A percentile compares a stretch with the other conserved stretches of the same genome.
These are phyloP conservation scores for Venustampulla echinocandica DNA, from an alignment of 495 filamentous ascomycete species.

Conservation along the genomic window DNA sequence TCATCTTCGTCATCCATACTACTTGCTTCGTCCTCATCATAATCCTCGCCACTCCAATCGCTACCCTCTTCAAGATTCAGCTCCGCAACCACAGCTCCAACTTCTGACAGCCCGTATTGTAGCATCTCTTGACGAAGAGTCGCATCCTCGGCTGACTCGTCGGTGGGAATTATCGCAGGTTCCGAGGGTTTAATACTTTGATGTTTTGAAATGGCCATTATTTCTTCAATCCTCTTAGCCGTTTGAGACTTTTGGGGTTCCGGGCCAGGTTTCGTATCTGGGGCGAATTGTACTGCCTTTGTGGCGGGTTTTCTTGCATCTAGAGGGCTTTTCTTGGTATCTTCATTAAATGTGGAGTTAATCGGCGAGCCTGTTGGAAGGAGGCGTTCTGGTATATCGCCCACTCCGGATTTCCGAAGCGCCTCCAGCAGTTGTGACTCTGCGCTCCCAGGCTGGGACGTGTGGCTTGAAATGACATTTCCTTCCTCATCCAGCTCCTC, in stretches of 20 bases:
- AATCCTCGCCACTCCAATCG: conserved; percentile 41
- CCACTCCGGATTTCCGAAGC: conserved; percentile 61
- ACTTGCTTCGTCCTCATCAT: conserved; percentile 45
- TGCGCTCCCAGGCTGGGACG: conserved; percentile 51
- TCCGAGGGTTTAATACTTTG: conserved; percentile 30
- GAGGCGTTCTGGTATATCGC: conserved; percentile 1
- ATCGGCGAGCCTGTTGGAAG: not conserved
- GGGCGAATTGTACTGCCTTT: conserved; percentile 29
- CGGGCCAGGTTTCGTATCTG: conserved; percentile 44
- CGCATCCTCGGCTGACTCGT: conserved; percentile 74
- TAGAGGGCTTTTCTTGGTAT: not conserved
- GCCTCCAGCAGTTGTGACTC: conserved; percentile 56
- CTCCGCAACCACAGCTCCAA: conserved; percentile 89
- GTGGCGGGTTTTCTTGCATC: conserved; percentile 4
- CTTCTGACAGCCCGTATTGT: conserved; percentile 73
- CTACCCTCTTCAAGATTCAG: conserved; percentile 71
- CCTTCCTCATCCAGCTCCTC: conserved; percentile 91
- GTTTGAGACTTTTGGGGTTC: conserved; percentile 29
- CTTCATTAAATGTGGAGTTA: not conserved
- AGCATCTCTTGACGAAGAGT: conserved; percentile 83
- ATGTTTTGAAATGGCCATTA: conserved; percentile 39
- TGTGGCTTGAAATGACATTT: conserved; percentile 61
- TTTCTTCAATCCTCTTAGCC: conserved; percentile 36
- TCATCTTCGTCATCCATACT: conserved; percentile 51
- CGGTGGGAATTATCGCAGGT: conserved; percentile 37